Base-by-base conservation (phyloP, 768 basidiomycete genomes). In the Suillus hirtellus region DNA sequence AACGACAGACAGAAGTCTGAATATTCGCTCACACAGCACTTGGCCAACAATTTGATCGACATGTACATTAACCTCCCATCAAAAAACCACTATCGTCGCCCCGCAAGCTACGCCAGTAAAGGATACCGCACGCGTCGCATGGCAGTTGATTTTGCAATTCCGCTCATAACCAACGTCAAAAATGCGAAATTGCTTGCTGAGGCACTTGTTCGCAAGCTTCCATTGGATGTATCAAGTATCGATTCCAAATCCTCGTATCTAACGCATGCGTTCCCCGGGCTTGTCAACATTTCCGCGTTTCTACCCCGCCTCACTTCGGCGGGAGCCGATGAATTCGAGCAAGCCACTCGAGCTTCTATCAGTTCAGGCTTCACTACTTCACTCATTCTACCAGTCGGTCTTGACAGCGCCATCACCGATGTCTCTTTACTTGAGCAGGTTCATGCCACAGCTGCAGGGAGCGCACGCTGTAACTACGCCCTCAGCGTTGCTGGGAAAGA, bases 31-130 rank as follows among this genome's bases (percentile, higher is more conserved):
- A 95, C 93, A 4, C 95, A 97, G 75, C 97, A 99, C 80, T 80
- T 99, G 65, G 93, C 93, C 40, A 96, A 96, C 77, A 95, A 96
- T 76, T 80, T 97, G 69, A 99, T 99, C 73, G 97, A 99, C 78
- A 92, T 99, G 88, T 99, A 98, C 76, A 96, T 99, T 86, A 99
- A 99, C 77, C 81, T 99, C 68, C 97, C 97, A 2, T 98, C 96
- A 46, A 97, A 95, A 80, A 99, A 99, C 77, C 86, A 95, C 73
- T 99, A 93, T 77, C 91, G 97, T 63, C 91, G 97, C 21, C 97
- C 97, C 7, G 96, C 97, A 15, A 96, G 89, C 76, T 99, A 99
- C 74, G 87, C 95, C 60, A 97, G 95, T 76, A 96, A 97, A 73
- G 97, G 97, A 9, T 99, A 99, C 76, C 87, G 88, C 64, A 96